These are phyloP conservation scores for Yarrowia deformans DNA, from an alignment of 805 yeast genomes.

Conservation along the genomic window DNA sequence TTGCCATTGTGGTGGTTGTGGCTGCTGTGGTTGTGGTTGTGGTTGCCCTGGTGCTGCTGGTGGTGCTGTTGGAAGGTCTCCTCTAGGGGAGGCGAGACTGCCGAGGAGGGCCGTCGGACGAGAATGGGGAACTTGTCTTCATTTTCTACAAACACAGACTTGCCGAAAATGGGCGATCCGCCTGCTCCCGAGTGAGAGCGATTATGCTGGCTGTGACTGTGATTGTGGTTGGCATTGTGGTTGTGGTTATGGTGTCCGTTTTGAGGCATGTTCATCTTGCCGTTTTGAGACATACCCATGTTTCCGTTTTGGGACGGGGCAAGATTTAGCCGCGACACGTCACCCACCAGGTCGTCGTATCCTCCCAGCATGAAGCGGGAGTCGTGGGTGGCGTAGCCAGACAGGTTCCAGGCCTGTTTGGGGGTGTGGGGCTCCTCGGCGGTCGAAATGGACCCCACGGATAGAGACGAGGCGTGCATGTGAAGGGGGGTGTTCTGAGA, in stretches of 20 bases:
- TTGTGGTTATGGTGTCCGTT: conserved; percentile 15
- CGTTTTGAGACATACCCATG: conserved; percentile 4
- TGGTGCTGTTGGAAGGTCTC: conserved; percentile 5
- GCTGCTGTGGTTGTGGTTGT: not conserved
- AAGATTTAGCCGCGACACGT: conserved; percentile 34
- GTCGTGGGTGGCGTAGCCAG: conserved; percentile 34
- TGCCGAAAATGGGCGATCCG: conserved; percentile 27
- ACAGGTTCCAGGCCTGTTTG: conserved; percentile 38
- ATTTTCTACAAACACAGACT: conserved; percentile 35
- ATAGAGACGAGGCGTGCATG: conserved; percentile 37
- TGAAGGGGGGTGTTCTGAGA: not conserved
- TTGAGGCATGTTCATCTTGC: conserved; percentile 11
- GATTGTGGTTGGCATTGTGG: not conserved
- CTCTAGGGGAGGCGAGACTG: conserved; percentile 8
- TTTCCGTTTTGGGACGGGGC: conserved; percentile 34
- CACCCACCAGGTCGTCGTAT: conserved; percentile 37
- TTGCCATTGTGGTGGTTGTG: conserved; percentile 1
- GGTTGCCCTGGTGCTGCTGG: not conserved
- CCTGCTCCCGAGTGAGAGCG: not conserved
- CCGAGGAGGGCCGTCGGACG: conserved; percentile 22
- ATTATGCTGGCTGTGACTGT: conserved; percentile 14
- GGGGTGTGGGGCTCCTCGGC: conserved; percentile 38
- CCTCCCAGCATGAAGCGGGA: conserved; percentile 30
- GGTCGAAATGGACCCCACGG: conserved; percentile 37
- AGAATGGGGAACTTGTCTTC: conserved; percentile 36